phyloP scores from a whole-genome alignment of 768 basidiomycete species.

The Suillus alpinus region DNA sequence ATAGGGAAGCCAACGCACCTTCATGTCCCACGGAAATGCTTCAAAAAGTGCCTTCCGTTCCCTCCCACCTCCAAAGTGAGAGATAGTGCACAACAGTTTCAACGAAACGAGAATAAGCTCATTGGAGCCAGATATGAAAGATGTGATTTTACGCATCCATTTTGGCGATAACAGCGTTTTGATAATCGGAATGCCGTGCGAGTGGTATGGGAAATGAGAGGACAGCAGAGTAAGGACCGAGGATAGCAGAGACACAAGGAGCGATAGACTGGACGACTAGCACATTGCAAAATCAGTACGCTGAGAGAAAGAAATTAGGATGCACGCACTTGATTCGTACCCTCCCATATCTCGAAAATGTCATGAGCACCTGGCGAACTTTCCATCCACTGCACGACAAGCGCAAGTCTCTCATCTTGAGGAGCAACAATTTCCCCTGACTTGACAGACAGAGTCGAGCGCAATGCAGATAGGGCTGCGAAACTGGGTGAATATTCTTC shows the following conservation, averaged over 20 bases:
- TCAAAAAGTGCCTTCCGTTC: constrained; percentile 65
- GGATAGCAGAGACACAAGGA: constrained; percentile 53
- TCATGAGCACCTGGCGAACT: constrained; percentile 54
- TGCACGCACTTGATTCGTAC: constrained; percentile 44
- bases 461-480: constrained; percentile 47
- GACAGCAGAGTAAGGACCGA: constrained; percentile 62
- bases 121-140: constrained; percentile 58
- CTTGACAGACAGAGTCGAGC: constrained; percentile 61
- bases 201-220: constrained; percentile 66
- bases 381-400: constrained; percentile 65
- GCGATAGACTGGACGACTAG: constrained; percentile 42
- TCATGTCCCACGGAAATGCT: constrained; percentile 75
- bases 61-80: constrained; percentile 60
- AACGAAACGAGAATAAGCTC: constrained; percentile 67
- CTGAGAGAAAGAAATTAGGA: not conserved
- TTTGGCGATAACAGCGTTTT: constrained; percentile 55
- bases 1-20: constrained; percentile 40
- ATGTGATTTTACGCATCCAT: constrained; percentile 56
- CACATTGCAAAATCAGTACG: not conserved
- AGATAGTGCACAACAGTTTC: constrained; percentile 60
- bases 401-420: constrained; percentile 56
- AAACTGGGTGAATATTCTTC: not conserved
- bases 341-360: constrained; percentile 63
- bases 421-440: constrained; percentile 48
- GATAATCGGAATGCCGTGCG: constrained; percentile 59